Percentiles rank a stretch among this genome's conserved stretches.
Conservation (phyloP, 2,329 filamentous ascomycete species). For the Podosphaera leucotricha region DNA sequence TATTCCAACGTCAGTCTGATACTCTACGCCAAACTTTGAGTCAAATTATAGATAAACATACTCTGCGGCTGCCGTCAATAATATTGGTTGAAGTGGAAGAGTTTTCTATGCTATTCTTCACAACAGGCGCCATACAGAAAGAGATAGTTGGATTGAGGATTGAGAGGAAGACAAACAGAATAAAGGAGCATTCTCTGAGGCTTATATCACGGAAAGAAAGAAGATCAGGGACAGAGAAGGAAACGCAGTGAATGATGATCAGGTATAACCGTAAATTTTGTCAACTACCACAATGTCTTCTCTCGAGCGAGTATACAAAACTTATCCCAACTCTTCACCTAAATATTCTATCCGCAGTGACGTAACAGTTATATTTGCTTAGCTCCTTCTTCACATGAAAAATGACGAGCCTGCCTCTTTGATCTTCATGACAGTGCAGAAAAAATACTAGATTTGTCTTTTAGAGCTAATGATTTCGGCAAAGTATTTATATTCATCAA, state of each 20-base stretch:
- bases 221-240: neutral
- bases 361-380: neutral
- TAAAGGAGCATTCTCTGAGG: neutral
- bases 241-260: neutral
- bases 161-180: neutral
- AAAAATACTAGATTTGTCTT: no score
- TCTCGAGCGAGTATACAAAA: neutral
- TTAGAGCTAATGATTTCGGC: neutral
- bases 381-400: neutral
- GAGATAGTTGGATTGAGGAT: neutral
- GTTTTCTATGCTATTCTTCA: slow-evolving; percentile 8
- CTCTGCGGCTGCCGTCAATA: slow-evolving; percentile 7
- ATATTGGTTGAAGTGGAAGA: slow-evolving; percentile 10
- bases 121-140: neutral
- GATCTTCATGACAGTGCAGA: no score
- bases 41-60: slow-evolving; percentile 4
- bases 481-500: neutral
- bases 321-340: neutral
- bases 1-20: neutral
- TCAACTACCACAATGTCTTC: neutral
- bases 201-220: neutral
- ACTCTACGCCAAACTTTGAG: neutral
- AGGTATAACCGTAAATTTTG: neutral
- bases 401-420: neutral
- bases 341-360: neutral